Conservation (phyloP, 495 filamentous ascomycete species). For the Aspergillus nidulans region DNA sequence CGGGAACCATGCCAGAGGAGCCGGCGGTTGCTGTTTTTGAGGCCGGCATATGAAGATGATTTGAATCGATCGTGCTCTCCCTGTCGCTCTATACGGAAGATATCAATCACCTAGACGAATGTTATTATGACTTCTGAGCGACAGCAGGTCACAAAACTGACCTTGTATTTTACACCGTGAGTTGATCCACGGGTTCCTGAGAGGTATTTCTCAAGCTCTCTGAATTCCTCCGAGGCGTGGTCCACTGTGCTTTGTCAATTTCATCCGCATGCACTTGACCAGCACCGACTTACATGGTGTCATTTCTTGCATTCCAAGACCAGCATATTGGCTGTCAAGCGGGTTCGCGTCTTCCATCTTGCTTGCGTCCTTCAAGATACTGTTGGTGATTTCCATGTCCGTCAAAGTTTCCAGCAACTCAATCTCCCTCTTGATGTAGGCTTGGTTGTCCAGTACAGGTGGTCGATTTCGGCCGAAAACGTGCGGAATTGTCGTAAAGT, state of each 20-base stretch:
- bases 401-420: conserved; percentile 70
- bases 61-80: conserved; percentile 68
- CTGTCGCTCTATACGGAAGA: conserved; percentile 77
- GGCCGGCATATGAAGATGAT: conserved; percentile 43
- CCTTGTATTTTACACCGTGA: conserved; percentile 51
- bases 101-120: conserved; percentile 52
- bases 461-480: conserved; percentile 70
- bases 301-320: conserved; percentile 72
- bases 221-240: conserved; percentile 55
- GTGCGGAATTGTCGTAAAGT: conserved; percentile 80
- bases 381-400: conserved; percentile 76
- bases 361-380: conserved; percentile 67
- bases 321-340: conserved; percentile 66
- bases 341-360: conserved; percentile 50
- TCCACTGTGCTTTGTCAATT: conserved; percentile 40
- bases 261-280: not conserved
- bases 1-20: conserved; percentile 81
- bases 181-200: conserved; percentile 56
- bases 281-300: conserved; percentile 39
- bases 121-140: conserved; percentile 2
- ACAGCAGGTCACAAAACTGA: conserved; percentile 10
- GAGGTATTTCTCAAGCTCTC: conserved; percentile 60
- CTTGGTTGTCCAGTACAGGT: conserved; percentile 52
- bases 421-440: conserved; percentile 65
- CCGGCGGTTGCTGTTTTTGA: conserved; percentile 53